These are phyloP conservation scores for Cytospora piceae DNA, from an alignment of 2,329 filamentous ascomycete species.

Conservation along the genomic window DNA sequence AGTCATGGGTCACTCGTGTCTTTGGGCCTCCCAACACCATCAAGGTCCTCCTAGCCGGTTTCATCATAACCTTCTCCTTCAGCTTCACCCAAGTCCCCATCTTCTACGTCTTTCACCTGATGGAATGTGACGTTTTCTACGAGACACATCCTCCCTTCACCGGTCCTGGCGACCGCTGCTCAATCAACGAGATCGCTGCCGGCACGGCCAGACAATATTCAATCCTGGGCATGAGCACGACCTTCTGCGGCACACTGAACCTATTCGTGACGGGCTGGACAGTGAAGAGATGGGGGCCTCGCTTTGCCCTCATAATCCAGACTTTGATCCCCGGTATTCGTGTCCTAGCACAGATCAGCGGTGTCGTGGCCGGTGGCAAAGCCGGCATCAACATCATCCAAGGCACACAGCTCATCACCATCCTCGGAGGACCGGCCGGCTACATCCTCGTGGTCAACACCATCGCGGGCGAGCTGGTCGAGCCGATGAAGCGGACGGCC, in stretches of 20 bases:
- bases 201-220: conserved; percentile 65
- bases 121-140: conserved; percentile 75
- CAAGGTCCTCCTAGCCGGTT: conserved; percentile 30
- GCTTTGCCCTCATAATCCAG: conserved; percentile 64
- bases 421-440: conserved; percentile 69
- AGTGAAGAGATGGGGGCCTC: conserved; percentile 68
- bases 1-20: conserved; percentile 27
- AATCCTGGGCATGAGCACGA: conserved; percentile 69
- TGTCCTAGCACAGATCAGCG: conserved; percentile 65
- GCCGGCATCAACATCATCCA: conserved; percentile 71
- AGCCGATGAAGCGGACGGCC: conserved; percentile 62
- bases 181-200: conserved; percentile 64
- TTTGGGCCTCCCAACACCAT: conserved; percentile 29
- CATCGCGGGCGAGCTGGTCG: conserved; percentile 67
- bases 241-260: conserved; percentile 65
- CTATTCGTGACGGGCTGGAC: conserved; percentile 69
- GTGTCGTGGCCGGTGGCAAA: conserved; percentile 63
- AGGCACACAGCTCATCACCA: conserved; percentile 66
- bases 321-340: conserved; percentile 67
- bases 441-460: conserved; percentile 72
- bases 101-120: conserved; percentile 70
- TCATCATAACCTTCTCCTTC: conserved; percentile 27
- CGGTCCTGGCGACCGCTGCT: conserved; percentile 58
- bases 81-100: conserved; percentile 36
- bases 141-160: conserved; percentile 55